Evolutionary conservation across 2,329 filamentous ascomycete species (phyloP), one percentile per base, ranked within the genome.

Genomic region (Alternaria viburni): DNA sequence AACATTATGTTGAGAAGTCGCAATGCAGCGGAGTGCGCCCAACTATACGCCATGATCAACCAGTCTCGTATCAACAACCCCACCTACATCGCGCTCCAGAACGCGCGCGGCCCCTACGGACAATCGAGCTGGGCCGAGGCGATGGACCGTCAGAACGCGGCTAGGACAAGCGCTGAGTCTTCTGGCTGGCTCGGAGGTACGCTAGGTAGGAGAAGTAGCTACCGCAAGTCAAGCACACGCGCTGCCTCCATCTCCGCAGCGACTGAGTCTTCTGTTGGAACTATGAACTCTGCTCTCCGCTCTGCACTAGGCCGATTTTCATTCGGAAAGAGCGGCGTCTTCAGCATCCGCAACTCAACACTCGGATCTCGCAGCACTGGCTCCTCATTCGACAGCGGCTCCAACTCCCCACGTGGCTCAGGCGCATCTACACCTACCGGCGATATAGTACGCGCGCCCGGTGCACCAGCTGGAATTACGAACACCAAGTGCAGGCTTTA

Each of bases 1-100:
- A 96, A 96, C 77, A 92, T 97, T 82, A 95, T 96, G 84, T 96
- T 98, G 86, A 91, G 96, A 45, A 93, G 93, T 51, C 85, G 90
- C 45, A 92, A 87, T 50, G 86, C 89, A 3, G 86, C 89, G 46
- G 95, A 97, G 65, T 96, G 94, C 75, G 90, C 91, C 68, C 86
- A 87, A 36, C 85, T 99, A 5, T 99, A 97, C 80, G 87, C 87
- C 74, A 88, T 95, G 46, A 94, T 98, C 65, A 96, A 98, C 79
- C 87, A 91, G 64, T 90, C 94, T 19, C 91, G 96, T 51, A 91
- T 97, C 77, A 93, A 97, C 81, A 97, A 98, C 77, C 91, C 93
- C 57, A 95, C 93, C 58, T 97, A 95, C 81, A 93, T 92, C 84
- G 77, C 90, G 79, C 70, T 93, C 84, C 87, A 93, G 85, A 86